Percentiles rank a stretch among this genome's conserved stretches.
phyloP scores from a whole-genome alignment of 257 asterid genomes.

The Scutellaria baicalensis region DNA sequence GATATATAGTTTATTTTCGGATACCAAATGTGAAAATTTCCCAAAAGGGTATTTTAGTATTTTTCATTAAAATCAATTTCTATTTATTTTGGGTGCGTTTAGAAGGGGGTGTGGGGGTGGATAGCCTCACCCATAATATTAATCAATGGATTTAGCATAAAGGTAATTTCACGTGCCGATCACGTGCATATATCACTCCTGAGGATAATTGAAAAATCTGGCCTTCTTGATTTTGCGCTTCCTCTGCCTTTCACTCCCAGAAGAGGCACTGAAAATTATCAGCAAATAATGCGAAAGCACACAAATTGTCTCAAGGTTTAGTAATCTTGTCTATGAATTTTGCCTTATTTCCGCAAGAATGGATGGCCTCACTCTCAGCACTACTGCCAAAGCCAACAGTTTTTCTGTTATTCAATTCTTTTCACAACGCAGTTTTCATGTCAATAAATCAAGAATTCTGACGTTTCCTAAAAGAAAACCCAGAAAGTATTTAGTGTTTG shows the following conservation, averaged over 20 bases:
- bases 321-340: conserved; percentile 25
- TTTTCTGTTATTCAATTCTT: conserved; percentile 32
- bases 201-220: conserved; percentile 15
- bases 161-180: conserved; percentile 7
- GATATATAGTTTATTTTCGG: too few relatives aligned
- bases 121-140: too few relatives aligned
- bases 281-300: background rate
- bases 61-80: too few relatives aligned
- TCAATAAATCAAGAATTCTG: conserved; percentile 27
- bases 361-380: conserved; percentile 53
- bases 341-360: conserved; percentile 28
- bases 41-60: too few relatives aligned
- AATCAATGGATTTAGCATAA: too few relatives aligned
- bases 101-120: too few relatives aligned
- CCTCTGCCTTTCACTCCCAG: background rate
- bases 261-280: background rate
- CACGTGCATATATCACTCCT: conserved; percentile 8
- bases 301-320: conserved; percentile 1
- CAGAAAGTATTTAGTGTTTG: conserved; percentile 44
- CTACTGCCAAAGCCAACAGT: conserved; percentile 25
- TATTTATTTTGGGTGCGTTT: too few relatives aligned
- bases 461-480: conserved; percentile 33
- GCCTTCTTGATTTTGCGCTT: background rate
- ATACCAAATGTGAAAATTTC: too few relatives aligned
- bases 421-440: conserved; percentile 19